A percentile compares a stretch with the other conserved stretches of the same genome.
phyloP scores from a whole-genome alignment of 2,329 filamentous ascomycete species.

The Ascochyta koolunga region DNA sequence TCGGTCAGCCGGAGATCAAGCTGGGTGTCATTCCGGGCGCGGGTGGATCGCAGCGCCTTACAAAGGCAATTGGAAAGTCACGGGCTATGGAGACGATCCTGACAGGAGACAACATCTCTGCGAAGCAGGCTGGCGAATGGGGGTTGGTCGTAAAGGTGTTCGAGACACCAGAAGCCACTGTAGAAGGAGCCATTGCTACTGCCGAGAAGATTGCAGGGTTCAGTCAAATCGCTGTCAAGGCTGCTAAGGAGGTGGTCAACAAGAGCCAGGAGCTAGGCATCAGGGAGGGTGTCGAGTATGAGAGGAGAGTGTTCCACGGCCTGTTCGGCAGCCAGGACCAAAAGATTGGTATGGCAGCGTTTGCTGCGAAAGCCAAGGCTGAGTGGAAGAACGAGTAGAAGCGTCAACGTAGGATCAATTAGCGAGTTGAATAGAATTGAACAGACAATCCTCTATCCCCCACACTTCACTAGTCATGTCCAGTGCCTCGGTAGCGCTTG shows the following conservation, averaged over 20 bases:
- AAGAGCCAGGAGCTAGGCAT: slow-evolving; percentile 94
- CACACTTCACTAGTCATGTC: neutral
- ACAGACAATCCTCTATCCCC: neutral
- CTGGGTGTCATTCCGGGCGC: slow-evolving; percentile 91
- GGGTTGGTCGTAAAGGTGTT: slow-evolving; percentile 86
- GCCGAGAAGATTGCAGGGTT: slow-evolving; percentile 89
- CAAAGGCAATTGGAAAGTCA: slow-evolving; percentile 63
- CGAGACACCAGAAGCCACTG: slow-evolving; percentile 77
- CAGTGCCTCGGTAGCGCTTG: slow-evolving; percentile 2
- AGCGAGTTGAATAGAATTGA: neutral
- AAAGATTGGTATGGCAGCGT: slow-evolving; percentile 94
- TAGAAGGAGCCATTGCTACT: slow-evolving; percentile 79
- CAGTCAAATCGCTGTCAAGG: slow-evolving; percentile 84
- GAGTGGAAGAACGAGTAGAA: slow-evolving; percentile 82
- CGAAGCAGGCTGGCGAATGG: slow-evolving; percentile 85
- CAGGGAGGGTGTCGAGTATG: slow-evolving; percentile 91
- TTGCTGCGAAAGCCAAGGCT: slow-evolving; percentile 91
- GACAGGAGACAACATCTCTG: slow-evolving; percentile 71
- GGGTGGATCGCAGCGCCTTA: slow-evolving; percentile 88
- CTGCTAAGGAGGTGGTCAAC: slow-evolving; percentile 97
- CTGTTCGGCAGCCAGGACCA: slow-evolving; percentile 95
- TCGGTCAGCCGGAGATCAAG: slow-evolving; percentile 97
- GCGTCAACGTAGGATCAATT: neutral
- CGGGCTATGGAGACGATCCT: slow-evolving; percentile 56
- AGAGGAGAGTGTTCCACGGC: slow-evolving; percentile 89